Evolutionary conservation across 768 basidiomycete genomes (phyloP), one percentile per base, ranked within the genome.

Genomic region (Boletus subcaerulescens): DNA sequence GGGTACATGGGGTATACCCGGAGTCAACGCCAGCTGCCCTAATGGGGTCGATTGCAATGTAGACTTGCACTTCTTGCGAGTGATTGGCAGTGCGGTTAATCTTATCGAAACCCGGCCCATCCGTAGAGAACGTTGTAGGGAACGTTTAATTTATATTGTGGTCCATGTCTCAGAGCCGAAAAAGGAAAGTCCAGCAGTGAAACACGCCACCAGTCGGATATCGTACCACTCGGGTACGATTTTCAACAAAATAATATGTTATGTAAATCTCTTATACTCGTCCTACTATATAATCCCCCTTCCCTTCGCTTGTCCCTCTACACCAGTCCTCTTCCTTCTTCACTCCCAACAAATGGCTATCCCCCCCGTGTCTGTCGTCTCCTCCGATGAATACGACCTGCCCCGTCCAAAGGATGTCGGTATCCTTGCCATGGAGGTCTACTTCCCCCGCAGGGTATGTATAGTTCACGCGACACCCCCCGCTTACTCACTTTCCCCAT

Each of bases 351-450:
- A 33, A 31, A 70, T 70, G 69, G 66, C 70, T 12, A 68, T 65
- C 35, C 26, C 68, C 15, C 56, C 63, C 9, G 48, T 42, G 1
- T 49, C 58, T 24, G 38, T 42, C 33, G 24, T 50, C 39, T n/a
- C 61, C 9, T 36, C 56, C 33, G 51, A 65, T 29, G 53, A 55
- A 14, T 42, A 57, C 18, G 57, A 59, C 45, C 47, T 69, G 3
- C 69, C 73, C 51, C 89, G 93, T 63, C 93, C 95, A 56, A 84
- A 88, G 77, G 90, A 97, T 74, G 94, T 97, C 62, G 95, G 95
- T 68, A 85, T 98, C 72, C 89, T 95, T 60, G 93, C 81, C 47
- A 84, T 95, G 73, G 94, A 98, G 68, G 82, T 91, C 72, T 98
- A 97, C 80, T 95, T 96, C 77, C 95, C 93, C 50, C 87, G 84